Conservation (phyloP, 371 early-diverging fungal species). For the Lichtheimia hyalospora region DNA sequence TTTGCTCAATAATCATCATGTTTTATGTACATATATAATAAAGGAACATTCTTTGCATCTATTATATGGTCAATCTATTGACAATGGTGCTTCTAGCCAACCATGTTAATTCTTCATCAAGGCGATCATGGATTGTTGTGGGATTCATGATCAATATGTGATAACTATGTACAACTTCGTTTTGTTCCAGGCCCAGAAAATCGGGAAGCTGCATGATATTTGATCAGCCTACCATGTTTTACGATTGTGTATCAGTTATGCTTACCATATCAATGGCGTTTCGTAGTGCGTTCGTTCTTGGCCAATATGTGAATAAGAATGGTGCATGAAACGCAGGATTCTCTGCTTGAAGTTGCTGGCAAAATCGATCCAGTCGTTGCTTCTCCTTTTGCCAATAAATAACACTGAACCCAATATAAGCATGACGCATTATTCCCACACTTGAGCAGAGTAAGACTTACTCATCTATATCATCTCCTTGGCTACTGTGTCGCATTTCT, state of each 20-base stretch:
- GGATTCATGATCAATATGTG: slow-evolving; percentile 40
- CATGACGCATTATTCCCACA: too few relatives aligned
- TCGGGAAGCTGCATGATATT: slow-evolving; percentile 22
- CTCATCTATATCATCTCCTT: background rate
- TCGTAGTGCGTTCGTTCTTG: slow-evolving; percentile 10
- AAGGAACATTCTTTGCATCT: background rate
- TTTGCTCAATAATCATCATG: background rate
- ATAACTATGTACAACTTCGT: slow-evolving; percentile 18
- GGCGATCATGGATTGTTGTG: slow-evolving; percentile 17
- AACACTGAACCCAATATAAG: slow-evolving; percentile 1
- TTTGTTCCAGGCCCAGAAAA: slow-evolving; percentile 13
- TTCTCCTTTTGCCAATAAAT: slow-evolving; percentile 28
- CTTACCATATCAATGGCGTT: slow-evolving; percentile 21
- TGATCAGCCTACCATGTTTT: too few relatives aligned
- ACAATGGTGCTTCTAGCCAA: slow-evolving; percentile 14
- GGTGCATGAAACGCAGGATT: slow-evolving; percentile 26
- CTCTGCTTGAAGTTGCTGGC: slow-evolving; percentile 7
- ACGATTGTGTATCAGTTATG: background rate
- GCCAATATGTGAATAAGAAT: slow-evolving; percentile 36
- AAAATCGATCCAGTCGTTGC: slow-evolving; percentile 18
- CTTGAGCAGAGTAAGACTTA: background rate
- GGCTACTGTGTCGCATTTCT: slow-evolving; percentile 12
- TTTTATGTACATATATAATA: background rate
- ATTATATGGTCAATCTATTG: background rate
- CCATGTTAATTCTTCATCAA: slow-evolving; percentile 35